Evolutionary conservation across 2,329 filamentous ascomycete species (phyloP).

Genomic region (Paecilomyces sp.): DNA sequence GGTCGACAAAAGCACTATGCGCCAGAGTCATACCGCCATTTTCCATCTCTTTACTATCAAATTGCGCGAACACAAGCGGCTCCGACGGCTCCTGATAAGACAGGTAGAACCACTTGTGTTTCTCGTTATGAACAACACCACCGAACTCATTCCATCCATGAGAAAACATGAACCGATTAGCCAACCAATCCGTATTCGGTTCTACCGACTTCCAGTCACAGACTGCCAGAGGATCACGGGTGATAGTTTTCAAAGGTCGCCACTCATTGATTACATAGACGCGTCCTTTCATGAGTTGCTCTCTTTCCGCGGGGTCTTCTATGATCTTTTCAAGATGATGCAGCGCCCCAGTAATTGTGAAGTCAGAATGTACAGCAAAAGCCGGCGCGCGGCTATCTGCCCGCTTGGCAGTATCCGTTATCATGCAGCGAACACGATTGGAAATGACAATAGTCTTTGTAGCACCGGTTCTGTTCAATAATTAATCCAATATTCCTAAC

Average conservation of each 20-base stretch:
- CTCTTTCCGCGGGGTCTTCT: slow-evolving; percentile 3
- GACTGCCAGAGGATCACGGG: slow-evolving; percentile 14
- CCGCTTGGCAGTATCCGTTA: slow-evolving; percentile 18
- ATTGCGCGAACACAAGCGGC: slow-evolving; percentile 15
- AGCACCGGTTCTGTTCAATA: slow-evolving; percentile 46
- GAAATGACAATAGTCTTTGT: slow-evolving; percentile 55
- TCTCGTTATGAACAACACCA: slow-evolving; percentile 7
- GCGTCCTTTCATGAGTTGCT: slow-evolving; percentile 6
- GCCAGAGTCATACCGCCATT: slow-evolving; percentile 24
- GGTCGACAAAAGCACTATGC: slow-evolving; percentile 46
- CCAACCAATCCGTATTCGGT: slow-evolving; percentile 4
- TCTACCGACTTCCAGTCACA: slow-evolving; percentile 13
- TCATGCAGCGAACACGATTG: slow-evolving; percentile 51
- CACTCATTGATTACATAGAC: slow-evolving; percentile 15
- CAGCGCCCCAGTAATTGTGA: slow-evolving; percentile 6
- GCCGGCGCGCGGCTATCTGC: slow-evolving; percentile 11
- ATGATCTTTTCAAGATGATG: not conserved
- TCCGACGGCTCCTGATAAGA: slow-evolving; percentile 11
- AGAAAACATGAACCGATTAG: slow-evolving; percentile 8
- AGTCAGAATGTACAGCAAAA: slow-evolving; percentile 14
- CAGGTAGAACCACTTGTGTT: slow-evolving; percentile 12
- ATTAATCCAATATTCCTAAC: not conserved
- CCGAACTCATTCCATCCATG: slow-evolving; percentile 10
- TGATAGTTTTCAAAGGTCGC: slow-evolving; percentile 15
- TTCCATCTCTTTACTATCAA: slow-evolving; percentile 7